Evolutionary conservation across 768 basidiomycete species (phyloP).

Genomic region (Holtermannia corniformis): DNA sequence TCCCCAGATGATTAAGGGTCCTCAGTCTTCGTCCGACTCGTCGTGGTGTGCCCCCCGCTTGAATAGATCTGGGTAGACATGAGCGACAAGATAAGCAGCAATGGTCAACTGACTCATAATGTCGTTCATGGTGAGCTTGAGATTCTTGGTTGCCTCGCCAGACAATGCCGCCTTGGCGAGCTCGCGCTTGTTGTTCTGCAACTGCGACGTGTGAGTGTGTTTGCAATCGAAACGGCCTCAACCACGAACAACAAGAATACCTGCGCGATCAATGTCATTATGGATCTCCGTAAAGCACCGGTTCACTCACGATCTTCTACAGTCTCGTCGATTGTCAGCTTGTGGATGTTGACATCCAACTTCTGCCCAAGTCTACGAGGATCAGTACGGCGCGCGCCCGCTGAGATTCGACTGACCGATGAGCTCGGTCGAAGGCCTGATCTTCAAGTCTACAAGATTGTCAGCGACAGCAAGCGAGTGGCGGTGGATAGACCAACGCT

Average conservation of each 20-base stretch:
- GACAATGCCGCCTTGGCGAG: constrained; percentile 74
- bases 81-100: neutral
- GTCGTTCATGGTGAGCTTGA: constrained; percentile 70
- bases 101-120: constrained; percentile 50
- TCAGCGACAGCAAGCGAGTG: neutral
- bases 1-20: neutral
- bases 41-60: neutral
- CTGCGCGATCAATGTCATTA: too few relatives aligned
- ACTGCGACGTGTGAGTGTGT: constrained; percentile 40
- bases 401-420: constrained; percentile 46
- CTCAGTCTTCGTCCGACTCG: neutral
- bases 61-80: too few relatives aligned
- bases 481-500: neutral
- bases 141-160: constrained; percentile 76
- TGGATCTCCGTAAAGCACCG: too few relatives aligned
- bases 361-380: constrained; percentile 69
- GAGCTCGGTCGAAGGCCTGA: constrained; percentile 86
- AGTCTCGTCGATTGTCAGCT: constrained; percentile 68
- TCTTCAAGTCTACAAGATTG: constrained; percentile 54
- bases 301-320: constrained; percentile 66
- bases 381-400: too few relatives aligned
- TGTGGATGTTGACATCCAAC: constrained; percentile 62
- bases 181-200: constrained; percentile 87
- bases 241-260: neutral
- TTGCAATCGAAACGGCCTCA: neutral